A percentile compares a stretch with the other conserved stretches of the same genome.
Evolutionary conservation across 208 protist genomes (phyloP).

Genomic region (Trypanosomatidae sp.): DNA sequence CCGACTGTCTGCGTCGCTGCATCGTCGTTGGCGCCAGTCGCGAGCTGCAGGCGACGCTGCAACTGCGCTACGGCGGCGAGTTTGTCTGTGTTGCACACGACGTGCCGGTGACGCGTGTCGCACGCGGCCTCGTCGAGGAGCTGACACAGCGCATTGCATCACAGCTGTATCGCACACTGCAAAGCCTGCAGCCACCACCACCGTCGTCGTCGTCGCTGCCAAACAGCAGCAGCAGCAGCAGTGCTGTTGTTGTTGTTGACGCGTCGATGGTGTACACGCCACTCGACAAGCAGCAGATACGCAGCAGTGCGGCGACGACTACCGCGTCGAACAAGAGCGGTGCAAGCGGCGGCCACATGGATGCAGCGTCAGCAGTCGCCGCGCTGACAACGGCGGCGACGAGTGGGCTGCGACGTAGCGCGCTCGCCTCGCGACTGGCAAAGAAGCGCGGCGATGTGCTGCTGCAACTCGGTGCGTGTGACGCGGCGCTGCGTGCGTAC

Average conservation of each 20-base stretch:
- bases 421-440: slow-evolving; percentile 3
- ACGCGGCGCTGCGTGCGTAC: slow-evolving; percentile 36
- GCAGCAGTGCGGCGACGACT: too few species aligned
- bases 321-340: slow-evolving; percentile 7
- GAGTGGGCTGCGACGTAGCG: background rate
- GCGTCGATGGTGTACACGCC: too few species aligned
- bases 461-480: slow-evolving; percentile 40
- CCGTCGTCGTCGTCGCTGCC: slow-evolving; percentile 3
- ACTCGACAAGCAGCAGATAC: too few species aligned
- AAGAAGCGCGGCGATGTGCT: slow-evolving; percentile 67
- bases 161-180: background rate
- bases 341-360: background rate
- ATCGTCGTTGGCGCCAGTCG: slow-evolving; percentile 39
- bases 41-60: slow-evolving; percentile 4
- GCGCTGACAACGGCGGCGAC: background rate
- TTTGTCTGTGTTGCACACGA: too few species aligned
- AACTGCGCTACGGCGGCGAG: background rate
- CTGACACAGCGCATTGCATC: background rate
- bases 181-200: too few species aligned
- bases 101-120: too few species aligned
- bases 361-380: background rate
- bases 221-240: slow-evolving; percentile 3
- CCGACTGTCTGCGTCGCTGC: slow-evolving; percentile 57
- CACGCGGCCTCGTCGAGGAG: background rate
- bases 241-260: slow-evolving; percentile 3